Percentiles rank a stretch among this genome's conserved stretches.
Conservation (phyloP, 2,329 filamentous ascomycete species). For the Arachnomyces sp. region DNA sequence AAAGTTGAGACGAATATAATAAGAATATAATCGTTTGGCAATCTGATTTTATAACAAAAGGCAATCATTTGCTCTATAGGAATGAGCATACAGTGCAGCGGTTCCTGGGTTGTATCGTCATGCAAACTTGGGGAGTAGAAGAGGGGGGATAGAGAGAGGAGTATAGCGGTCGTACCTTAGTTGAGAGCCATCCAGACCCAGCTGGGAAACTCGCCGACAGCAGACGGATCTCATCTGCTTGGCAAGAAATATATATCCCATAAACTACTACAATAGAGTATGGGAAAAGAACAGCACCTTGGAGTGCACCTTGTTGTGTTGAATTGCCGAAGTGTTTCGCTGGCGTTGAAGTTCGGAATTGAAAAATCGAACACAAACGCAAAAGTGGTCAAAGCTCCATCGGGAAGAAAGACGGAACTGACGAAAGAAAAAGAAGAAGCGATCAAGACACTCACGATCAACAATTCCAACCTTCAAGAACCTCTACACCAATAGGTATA, state of each 20-base stretch:
- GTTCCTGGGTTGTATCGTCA: too few relatives aligned
- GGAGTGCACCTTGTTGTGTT: slow-evolving; percentile 8
- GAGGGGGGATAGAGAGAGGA: slow-evolving; percentile 2
- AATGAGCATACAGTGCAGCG: slow-evolving; percentile 11
- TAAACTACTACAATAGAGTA: slow-evolving; percentile 11
- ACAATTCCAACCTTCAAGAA: too few relatives aligned
- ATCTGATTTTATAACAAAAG: background rate
- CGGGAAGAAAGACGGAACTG: too few relatives aligned
- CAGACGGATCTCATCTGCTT: slow-evolving; percentile 33
- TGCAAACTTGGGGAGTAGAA: slow-evolving; percentile 5
- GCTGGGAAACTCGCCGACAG: slow-evolving; percentile 27
- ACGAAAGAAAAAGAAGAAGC: too few relatives aligned
- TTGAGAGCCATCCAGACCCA: slow-evolving; percentile 20
- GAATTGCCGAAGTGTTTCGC: slow-evolving; percentile 11
- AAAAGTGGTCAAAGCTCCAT: slow-evolving; percentile 10
- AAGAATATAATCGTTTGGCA: background rate
- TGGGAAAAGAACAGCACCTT: slow-evolving; percentile 9
- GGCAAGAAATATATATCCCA: slow-evolving; percentile 8
- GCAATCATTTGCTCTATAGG: slow-evolving; percentile 8
- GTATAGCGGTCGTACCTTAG: slow-evolving; percentile 26
- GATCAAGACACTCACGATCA: too few relatives aligned
- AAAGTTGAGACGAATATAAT: background rate
- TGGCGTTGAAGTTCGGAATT: slow-evolving; percentile 6
- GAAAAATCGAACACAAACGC: slow-evolving; percentile 2
- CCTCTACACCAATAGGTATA: too few relatives aligned